Evolutionary conservation across 78 protist species (phyloP).

Genomic region (Pigoraptor vietnamica): DNA sequence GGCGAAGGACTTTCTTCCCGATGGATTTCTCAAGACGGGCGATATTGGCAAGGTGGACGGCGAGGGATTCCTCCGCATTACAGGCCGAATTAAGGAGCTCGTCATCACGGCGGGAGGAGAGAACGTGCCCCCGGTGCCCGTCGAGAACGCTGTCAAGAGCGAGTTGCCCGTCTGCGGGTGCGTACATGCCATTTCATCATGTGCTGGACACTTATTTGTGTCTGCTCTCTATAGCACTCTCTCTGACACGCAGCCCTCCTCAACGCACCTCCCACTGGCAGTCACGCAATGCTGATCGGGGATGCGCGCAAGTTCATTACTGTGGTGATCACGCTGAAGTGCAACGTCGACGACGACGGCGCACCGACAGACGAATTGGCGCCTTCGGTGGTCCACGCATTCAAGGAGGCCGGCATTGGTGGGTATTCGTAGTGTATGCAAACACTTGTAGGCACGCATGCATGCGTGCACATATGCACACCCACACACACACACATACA

Average conservation of each 20-base stretch:
- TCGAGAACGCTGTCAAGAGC: slow-evolving; percentile 56
- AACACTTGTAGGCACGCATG: too few relatives aligned
- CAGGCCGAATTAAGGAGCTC: slow-evolving; percentile 81
- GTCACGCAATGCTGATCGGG: slow-evolving; percentile 70
- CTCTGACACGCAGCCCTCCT: slow-evolving; percentile 32
- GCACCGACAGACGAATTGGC: too few relatives aligned
- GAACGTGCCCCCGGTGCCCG: slow-evolving; percentile 79
- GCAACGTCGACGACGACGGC: background rate
- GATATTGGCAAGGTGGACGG: slow-evolving; percentile 65
- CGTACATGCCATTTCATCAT: too few relatives aligned
- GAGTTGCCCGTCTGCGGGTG: background rate
- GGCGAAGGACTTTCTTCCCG: slow-evolving; percentile 37
- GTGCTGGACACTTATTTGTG: too few relatives aligned
- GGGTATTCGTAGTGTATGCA: too few relatives aligned
- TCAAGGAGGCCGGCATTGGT: too few relatives aligned
- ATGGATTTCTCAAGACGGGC: slow-evolving; percentile 83
- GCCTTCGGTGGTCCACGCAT: too few relatives aligned
- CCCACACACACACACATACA: too few relatives aligned
- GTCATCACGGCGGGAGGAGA: slow-evolving; percentile 92
- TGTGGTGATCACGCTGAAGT: slow-evolving; percentile 20
- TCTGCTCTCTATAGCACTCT: too few relatives aligned
- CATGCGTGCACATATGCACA: too few relatives aligned
- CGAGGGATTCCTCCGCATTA: slow-evolving; percentile 54
- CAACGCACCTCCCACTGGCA: slow-evolving; percentile 34
- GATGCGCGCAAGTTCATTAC: slow-evolving; percentile 57